Evolutionary conservation across 805 yeast species (phyloP).

Genomic region (Spathaspora girioi): DNA sequence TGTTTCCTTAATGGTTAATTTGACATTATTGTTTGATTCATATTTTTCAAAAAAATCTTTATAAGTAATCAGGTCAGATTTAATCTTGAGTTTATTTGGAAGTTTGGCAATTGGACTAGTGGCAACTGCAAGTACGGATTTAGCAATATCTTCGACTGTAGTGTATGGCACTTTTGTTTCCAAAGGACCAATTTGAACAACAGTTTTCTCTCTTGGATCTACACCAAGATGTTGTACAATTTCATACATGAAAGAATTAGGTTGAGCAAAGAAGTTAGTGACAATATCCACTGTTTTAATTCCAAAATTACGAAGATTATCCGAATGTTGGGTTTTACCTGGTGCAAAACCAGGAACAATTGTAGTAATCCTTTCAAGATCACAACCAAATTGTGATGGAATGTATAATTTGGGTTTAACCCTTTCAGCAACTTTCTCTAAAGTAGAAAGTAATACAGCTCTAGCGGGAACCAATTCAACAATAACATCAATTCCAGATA

Average conservation of each 20-base stretch:
- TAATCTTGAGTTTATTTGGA: slow-evolving; percentile 43
- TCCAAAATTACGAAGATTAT: not conserved
- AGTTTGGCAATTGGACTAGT: slow-evolving; percentile 28
- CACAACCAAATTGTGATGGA: slow-evolving; percentile 61
- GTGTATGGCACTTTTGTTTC: slow-evolving; percentile 32
- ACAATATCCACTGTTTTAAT: slow-evolving; percentile 10
- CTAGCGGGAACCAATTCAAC: slow-evolving; percentile 38
- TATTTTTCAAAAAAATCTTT: slow-evolving; percentile 38
- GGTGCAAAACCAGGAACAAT: slow-evolving; percentile 8
- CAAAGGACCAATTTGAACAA: slow-evolving; percentile 39
- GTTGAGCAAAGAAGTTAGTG: slow-evolving; percentile 9
- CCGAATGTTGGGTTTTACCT: not conserved
- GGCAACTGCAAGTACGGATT: slow-evolving; percentile 38
- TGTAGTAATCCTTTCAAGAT: slow-evolving; percentile 21
- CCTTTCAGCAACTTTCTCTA: slow-evolving; percentile 33
- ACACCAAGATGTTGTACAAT: slow-evolving; percentile 27
- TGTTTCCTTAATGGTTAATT: slow-evolving; percentile 7
- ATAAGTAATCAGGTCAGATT: slow-evolving; percentile 36
- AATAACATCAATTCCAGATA: slow-evolving; percentile 36
- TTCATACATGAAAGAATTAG: slow-evolving; percentile 26
- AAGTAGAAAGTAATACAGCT: slow-evolving; percentile 26
- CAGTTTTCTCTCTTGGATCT: slow-evolving; percentile 29
- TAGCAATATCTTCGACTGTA: slow-evolving; percentile 41
- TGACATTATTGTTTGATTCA: slow-evolving; percentile 30
- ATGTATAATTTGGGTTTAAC: slow-evolving; percentile 50